These are phyloP conservation scores for Podochytrium sp. DNA, from an alignment of 192 early-diverging fungal species.

Conservation along the genomic window DNA sequence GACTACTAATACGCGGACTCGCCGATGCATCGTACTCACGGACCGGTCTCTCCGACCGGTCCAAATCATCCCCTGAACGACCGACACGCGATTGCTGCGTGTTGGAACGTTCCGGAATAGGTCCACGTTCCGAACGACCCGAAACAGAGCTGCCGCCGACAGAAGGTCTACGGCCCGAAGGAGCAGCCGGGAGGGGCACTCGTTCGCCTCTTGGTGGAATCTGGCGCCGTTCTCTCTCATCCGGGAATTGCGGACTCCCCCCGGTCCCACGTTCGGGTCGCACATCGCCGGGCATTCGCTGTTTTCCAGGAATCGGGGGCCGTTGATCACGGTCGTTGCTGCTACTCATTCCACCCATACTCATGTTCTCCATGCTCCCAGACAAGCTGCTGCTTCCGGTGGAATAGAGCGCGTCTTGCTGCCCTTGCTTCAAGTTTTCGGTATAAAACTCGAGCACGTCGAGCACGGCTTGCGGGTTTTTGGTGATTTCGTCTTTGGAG, in stretches of 20 bases:
- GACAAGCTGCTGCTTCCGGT: background rate
- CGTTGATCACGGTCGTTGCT: background rate
- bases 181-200: background rate
- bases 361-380: constrained; percentile 1
- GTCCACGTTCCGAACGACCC: background rate
- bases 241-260: background rate
- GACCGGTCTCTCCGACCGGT: background rate
- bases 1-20: constrained; percentile 13
- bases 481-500: constrained; percentile 96
- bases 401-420: constrained; percentile 22
- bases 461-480: constrained; percentile 97
- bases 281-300: background rate
- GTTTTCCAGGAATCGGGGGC: too few relatives aligned
- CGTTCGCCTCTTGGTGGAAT: background rate
- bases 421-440: constrained; percentile 63
- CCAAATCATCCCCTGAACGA: constrained; percentile 2
- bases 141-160: background rate
- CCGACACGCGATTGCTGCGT: background rate
- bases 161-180: background rate
- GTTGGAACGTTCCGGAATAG: background rate
- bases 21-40: constrained; percentile 14
- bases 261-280: background rate
- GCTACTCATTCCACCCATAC: background rate
- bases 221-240: background rate
- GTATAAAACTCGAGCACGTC: constrained; percentile 99